Percentiles rank a stretch among this genome's conserved stretches.
These are phyloP conservation scores for Sclerotiophoma versabilis DNA, from an alignment of 2,329 filamentous ascomycete species.

Conservation along the genomic window DNA sequence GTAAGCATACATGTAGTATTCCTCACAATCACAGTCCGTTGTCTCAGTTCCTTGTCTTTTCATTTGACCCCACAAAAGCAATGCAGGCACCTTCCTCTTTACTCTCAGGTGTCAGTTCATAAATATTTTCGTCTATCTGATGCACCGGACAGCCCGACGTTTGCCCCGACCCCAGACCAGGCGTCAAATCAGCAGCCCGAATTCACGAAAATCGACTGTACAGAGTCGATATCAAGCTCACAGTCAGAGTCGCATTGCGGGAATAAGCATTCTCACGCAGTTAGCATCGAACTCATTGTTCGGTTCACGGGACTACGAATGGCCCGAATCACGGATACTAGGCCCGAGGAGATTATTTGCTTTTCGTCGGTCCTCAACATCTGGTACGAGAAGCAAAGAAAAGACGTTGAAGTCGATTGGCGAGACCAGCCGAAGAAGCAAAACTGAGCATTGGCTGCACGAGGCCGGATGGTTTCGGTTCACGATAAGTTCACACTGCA, in stretches of 20 bases:
- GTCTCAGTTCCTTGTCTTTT: background rate
- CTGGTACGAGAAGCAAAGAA: slow-evolving; percentile 4
- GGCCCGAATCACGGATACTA: background rate
- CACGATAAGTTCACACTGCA: background rate
- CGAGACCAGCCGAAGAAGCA: slow-evolving; percentile 1
- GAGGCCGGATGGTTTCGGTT: background rate
- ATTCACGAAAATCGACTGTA: background rate
- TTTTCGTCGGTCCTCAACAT: background rate
- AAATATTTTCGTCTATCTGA: slow-evolving; percentile 1
- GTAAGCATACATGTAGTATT: background rate
- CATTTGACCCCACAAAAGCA: background rate
- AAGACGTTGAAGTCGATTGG: slow-evolving; percentile 5
- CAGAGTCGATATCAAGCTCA: background rate
- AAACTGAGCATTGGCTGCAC: background rate
- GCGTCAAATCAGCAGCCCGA: background rate
- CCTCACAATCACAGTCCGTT: background rate
- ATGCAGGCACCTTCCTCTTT: background rate
- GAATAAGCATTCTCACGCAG: background rate
- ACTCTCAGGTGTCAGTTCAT: background rate
- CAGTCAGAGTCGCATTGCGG: background rate
- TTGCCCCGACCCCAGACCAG: background rate
- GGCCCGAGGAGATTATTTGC: background rate
- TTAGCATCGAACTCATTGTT: background rate
- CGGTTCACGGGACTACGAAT: background rate
- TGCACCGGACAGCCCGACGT: background rate